These are phyloP conservation scores for Trichoderma sp. DNA, from an alignment of 2,329 filamentous ascomycete species.

Conservation along the genomic window DNA sequence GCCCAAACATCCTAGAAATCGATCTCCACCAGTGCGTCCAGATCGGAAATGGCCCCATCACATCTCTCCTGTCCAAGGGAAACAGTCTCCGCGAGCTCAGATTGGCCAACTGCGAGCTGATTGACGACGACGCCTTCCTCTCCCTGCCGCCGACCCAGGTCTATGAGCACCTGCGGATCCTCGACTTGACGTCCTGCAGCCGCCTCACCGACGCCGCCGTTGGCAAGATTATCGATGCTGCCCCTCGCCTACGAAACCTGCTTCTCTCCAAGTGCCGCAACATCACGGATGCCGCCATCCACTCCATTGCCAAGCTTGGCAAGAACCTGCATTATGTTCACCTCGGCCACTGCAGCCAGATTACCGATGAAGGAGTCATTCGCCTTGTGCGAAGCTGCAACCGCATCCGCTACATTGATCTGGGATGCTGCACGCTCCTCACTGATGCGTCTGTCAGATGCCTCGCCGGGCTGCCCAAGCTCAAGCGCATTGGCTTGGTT, in stretches of 20 bases:
- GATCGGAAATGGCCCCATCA: conserved; percentile 82
- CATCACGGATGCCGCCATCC: conserved; percentile 85
- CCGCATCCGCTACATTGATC: conserved; percentile 93
- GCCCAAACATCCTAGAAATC: conserved; percentile 92
- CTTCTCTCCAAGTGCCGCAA: conserved; percentile 93
- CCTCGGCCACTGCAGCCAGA: conserved; percentile 86
- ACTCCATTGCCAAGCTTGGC: conserved; percentile 82
- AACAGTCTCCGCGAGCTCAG: conserved; percentile 87
- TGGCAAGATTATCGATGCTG: conserved; percentile 80
- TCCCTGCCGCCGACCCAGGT: conserved; percentile 66
- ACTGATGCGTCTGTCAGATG: conserved; percentile 86
- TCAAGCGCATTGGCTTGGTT: conserved; percentile 91
- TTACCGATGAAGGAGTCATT: conserved; percentile 87
- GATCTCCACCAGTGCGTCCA: conserved; percentile 84
- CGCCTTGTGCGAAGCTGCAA: conserved; percentile 84
- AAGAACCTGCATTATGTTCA: conserved; percentile 98
- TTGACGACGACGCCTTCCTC: conserved; percentile 88
- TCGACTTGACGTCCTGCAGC: conserved; percentile 88
- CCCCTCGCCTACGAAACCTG: conserved; percentile 86
- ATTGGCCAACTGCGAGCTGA: conserved; percentile 78
- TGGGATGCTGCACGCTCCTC: conserved; percentile 89
- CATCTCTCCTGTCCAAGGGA: conserved; percentile 74
- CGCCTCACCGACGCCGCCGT: conserved; percentile 85
- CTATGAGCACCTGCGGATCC: conserved; percentile 87
- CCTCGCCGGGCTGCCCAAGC: conserved; percentile 83